phyloP scores from a whole-genome alignment of 305 asterid genomes.

The Fraxinus ornus region DNA sequence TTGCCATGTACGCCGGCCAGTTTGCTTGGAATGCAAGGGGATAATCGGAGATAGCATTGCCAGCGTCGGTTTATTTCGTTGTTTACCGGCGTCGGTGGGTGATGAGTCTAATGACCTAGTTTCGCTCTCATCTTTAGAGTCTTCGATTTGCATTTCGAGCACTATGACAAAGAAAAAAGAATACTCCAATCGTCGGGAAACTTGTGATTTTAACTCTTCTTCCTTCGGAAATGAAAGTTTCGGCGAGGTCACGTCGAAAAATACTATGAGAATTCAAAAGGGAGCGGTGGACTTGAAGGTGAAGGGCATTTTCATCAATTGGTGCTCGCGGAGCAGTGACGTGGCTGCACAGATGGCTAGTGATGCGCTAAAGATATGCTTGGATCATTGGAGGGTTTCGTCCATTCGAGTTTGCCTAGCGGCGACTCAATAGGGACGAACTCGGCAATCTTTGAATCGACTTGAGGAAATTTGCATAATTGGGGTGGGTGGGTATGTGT shows the following conservation, averaged over 20 bases:
- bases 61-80: conserved; percentile 27
- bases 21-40: conserved; percentile 33
- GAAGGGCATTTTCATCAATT: conserved; percentile 42
- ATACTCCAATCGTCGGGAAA: background rate
- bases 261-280: conserved; percentile 1
- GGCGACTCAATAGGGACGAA: conserved; percentile 27
- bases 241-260: background rate
- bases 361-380: conserved; percentile 34
- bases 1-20: conserved; percentile 46
- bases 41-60: conserved; percentile 20
- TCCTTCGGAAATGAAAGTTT: background rate
- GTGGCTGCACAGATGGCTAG: conserved; percentile 28
- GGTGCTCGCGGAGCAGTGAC: conserved; percentile 39
- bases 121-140: conserved; percentile 22
- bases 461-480: conserved; percentile 36
- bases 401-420: conserved; percentile 52
- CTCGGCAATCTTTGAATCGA: conserved; percentile 32
- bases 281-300: conserved; percentile 15
- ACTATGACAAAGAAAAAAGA: conserved; percentile 33
- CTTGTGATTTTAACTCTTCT: background rate
- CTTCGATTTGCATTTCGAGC: conserved; percentile 47
- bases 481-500: no score
- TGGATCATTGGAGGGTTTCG: conserved; percentile 30
- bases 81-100: conserved; percentile 19
- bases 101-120: conserved; percentile 4